Evolutionary conservation across 2,329 filamentous ascomycete species (phyloP), one percentile per base, ranked within the genome.

Genomic region (Chrysoporthe austroafricana): DNA sequence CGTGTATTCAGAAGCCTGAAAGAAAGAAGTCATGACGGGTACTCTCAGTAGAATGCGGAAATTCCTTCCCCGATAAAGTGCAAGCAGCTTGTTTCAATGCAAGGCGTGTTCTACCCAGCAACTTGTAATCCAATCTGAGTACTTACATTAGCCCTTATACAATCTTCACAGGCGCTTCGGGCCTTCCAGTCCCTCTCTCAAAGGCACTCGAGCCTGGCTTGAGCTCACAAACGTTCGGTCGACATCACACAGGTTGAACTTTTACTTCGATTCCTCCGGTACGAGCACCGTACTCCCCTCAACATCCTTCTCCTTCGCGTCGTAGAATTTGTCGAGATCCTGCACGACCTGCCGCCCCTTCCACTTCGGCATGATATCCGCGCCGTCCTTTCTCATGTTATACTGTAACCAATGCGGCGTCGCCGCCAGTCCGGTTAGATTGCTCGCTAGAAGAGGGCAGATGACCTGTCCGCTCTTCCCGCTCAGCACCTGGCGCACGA

Each of bases 381-480:
- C 73, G 32, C 75, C 77, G 68, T 78, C 77, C 43, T 81, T 79
- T 70, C 89, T 79, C 67, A 86, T n/a, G 18, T 77, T 73, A 71
- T 85, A 81, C 77, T 88, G 82, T 73, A 88, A 82, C 89, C 89
- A 92, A 72, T 86, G 79, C n/a, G 90, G 90, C 71, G 87, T 76
- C 0, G 79, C 82, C 44, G 86, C 80, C 67, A 88, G 74, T 48
- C 81, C 79, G 65, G 82, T 72, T 57, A 85, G 71, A 2, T 77
- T 65, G 3, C 72, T 73, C 2, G 78, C 81, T 42, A 83, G 79
- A 1, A 76, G 80, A 0, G 89, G 89, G 64, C 87, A 56, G 32
- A 87, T 72, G 26, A 91, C 75, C 76, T 89, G 84, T 1, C 84
- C 85, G 73, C 86, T 88, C 69, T 81, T 77, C 1, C 88, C 89